These are phyloP conservation scores for Tetracladium maxilliforme DNA, from an alignment of 2,329 filamentous ascomycete genomes.

Conservation along the genomic window DNA sequence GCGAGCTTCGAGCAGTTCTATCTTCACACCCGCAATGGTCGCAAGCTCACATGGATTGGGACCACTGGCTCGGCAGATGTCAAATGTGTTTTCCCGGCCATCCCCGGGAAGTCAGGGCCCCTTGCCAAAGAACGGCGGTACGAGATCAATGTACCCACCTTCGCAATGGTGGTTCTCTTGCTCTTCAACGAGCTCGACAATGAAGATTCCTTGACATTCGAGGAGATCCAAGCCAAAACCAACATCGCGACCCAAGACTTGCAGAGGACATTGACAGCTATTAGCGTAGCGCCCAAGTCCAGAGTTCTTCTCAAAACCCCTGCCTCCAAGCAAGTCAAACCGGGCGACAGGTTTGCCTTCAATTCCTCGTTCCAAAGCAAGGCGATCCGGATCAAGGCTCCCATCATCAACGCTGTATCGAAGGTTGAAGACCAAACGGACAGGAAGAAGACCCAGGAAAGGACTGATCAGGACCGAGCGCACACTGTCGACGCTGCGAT, in stretches of 20 bases:
- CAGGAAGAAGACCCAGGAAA: conserved; percentile 57
- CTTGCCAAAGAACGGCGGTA: conserved; percentile 57
- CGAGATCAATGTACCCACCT: conserved; percentile 84
- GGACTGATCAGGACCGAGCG: conserved; percentile 57
- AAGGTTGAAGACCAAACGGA: conserved; percentile 68
- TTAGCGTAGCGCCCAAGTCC: conserved; percentile 73
- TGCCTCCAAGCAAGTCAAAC: conserved; percentile 60
- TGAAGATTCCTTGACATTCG: conserved; percentile 36
- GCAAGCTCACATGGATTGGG: conserved; percentile 72
- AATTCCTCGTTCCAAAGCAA: conserved; percentile 73
- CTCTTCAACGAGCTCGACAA: conserved; percentile 70
- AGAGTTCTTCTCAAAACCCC: conserved; percentile 71
- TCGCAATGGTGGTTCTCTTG: conserved; percentile 78
- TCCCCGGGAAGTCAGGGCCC: conserved; percentile 53
- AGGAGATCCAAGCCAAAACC: conserved; percentile 73
- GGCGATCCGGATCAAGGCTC: conserved; percentile 77
- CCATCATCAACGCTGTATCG: conserved; percentile 63
- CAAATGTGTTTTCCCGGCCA: conserved; percentile 59
- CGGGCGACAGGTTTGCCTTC: conserved; percentile 66
- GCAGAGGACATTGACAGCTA: conserved; percentile 61
- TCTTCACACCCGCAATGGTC: conserved; percentile 70
- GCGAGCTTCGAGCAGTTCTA: conserved; percentile 85
- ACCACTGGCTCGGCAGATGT: conserved; percentile 70
- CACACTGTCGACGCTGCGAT: conserved; percentile 64
- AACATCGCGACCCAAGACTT: conserved; percentile 66